Evolutionary conservation across 164 flowering plant species (phyloP).

Genomic region (Protea cynaroides): DNA sequence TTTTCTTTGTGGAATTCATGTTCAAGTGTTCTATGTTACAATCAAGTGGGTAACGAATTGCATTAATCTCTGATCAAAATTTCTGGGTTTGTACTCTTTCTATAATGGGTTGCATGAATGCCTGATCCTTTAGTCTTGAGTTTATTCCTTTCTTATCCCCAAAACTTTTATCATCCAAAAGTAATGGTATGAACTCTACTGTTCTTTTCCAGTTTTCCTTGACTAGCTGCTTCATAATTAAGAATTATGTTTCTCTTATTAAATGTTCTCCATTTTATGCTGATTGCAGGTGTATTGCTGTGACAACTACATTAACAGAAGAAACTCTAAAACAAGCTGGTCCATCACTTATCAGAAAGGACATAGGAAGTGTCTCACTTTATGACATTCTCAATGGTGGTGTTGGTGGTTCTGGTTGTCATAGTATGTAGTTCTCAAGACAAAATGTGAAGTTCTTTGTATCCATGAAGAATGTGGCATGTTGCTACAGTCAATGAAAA

Average conservation of each 20-base stretch:
- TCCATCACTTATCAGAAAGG: slow-evolving; percentile 75
- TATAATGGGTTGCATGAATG: background rate
- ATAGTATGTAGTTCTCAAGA: slow-evolving; percentile 70
- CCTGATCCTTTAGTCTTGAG: background rate
- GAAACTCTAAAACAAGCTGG: slow-evolving; percentile 57
- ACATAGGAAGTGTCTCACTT: slow-evolving; percentile 68
- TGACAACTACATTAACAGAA: slow-evolving; percentile 74
- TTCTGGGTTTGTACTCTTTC: background rate
- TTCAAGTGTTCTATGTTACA: background rate
- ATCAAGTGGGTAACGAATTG: background rate
- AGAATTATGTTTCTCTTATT: background rate
- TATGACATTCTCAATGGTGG: slow-evolving; percentile 75
- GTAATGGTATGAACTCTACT: background rate
- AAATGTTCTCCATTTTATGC: slow-evolving; percentile 7
- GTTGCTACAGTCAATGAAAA: slow-evolving; percentile 1
- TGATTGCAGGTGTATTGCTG: slow-evolving; percentile 87
- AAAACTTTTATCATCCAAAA: background rate
- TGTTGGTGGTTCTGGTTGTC: slow-evolving; percentile 42
- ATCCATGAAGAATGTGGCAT: slow-evolving; percentile 9
- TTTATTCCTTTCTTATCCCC: background rate
- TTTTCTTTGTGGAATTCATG: background rate
- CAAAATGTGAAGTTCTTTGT: slow-evolving; percentile 12
- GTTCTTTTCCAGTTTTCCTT: background rate
- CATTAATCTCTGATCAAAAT: slow-evolving; percentile 2
- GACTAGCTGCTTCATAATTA: background rate